Evolutionary conservation across 768 basidiomycete species (phyloP).

Genomic region (Rhizopogon vinicolor): DNA sequence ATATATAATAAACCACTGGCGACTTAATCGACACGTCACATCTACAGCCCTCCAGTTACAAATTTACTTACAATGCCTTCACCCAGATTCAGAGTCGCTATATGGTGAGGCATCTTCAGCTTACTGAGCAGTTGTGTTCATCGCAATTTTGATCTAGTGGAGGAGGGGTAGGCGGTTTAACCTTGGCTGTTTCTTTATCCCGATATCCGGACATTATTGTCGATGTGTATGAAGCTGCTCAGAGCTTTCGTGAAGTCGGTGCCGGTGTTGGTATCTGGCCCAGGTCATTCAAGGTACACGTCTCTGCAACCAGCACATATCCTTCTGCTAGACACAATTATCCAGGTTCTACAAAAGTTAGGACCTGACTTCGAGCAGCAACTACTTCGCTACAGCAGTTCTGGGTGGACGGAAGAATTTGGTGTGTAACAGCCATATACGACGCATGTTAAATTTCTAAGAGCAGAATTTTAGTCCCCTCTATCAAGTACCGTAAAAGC

Average conservation of each 20-base stretch:
- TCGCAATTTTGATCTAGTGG: constrained; percentile 23
- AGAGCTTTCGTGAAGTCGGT: constrained; percentile 49
- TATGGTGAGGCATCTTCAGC: constrained; percentile 15
- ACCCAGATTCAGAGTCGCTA: constrained; percentile 22
- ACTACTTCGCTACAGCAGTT: constrained; percentile 16
- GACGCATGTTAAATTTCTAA: background rate
- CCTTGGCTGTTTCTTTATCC: constrained; percentile 30
- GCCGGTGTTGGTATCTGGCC: constrained; percentile 53
- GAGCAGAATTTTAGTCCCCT: constrained; percentile 32
- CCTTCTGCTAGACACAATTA: background rate
- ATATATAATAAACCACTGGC: background rate
- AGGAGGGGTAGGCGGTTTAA: constrained; percentile 37
- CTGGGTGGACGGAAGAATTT: constrained; percentile 14
- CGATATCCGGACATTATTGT: constrained; percentile 50
- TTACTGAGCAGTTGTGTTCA: background rate
- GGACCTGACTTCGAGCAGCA: constrained; percentile 13
- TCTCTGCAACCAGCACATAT: background rate
- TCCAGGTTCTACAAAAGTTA: constrained; percentile 19
- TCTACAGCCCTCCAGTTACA: background rate
- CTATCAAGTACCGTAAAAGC: constrained; percentile 56
- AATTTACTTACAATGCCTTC: constrained; percentile 7
- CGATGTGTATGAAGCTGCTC: constrained; percentile 51
- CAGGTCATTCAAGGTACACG: constrained; percentile 23
- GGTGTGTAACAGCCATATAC: constrained; percentile 8
- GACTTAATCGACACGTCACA: background rate